Evolutionary conservation across 108 stramenopile genomes (phyloP).

Genomic region (Parmales sp.): DNA sequence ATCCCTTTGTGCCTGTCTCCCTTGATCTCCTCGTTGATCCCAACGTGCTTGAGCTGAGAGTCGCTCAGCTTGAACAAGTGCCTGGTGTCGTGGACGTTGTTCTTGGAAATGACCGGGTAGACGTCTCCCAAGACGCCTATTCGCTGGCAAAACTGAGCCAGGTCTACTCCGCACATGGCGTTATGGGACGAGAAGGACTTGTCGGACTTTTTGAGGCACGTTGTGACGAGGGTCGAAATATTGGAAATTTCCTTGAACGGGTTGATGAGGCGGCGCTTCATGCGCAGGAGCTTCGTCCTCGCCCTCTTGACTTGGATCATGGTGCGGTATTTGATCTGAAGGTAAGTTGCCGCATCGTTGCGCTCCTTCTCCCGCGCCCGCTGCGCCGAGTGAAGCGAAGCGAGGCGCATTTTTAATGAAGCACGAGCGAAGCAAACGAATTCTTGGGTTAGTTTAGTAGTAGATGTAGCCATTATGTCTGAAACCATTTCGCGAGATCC

Average conservation of each 20-base stretch:
- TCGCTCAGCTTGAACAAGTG: neutral
- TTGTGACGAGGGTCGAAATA: neutral
- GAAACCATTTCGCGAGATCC: too few relatives aligned
- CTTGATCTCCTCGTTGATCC: constrained; percentile 11
- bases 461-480: too few relatives aligned
- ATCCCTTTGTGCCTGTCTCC: neutral
- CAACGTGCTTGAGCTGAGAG: neutral
- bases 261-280: neutral
- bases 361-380: neutral
- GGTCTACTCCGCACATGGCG: neutral
- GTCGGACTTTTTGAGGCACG: neutral
- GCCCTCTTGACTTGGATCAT: constrained; percentile 4
- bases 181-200: neutral
- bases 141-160: neutral
- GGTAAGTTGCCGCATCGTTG: neutral
- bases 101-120: neutral
- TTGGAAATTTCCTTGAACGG: neutral
- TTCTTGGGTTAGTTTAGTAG: too few relatives aligned
- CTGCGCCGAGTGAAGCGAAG: too few relatives aligned
- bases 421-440: too few relatives aligned
- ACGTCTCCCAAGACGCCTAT: neutral
- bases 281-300: neutral
- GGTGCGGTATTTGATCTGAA: neutral
- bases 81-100: neutral
- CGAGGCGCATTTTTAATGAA: too few relatives aligned